phyloP scores from a whole-genome alignment of 495 filamentous ascomycete species.

The Neurospora discreta region DNA sequence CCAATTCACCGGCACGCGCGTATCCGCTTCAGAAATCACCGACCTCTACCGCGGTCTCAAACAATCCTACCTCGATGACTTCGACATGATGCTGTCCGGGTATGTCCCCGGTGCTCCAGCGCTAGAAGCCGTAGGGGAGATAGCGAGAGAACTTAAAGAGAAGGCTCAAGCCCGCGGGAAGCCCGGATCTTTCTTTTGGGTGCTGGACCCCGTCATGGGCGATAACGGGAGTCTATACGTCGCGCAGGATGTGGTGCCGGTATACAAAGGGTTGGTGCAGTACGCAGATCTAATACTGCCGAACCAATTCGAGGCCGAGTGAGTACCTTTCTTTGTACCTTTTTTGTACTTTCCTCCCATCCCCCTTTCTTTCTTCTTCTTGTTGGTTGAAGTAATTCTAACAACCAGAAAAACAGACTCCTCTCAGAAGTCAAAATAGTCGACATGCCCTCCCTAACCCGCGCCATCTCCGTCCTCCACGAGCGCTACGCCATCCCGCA shows the following conservation, averaged over 20 bases:
- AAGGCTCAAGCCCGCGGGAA: constrained; percentile 39
- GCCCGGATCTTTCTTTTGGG: constrained; percentile 85
- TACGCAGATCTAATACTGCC: constrained; percentile 88
- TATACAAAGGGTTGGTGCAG: constrained; percentile 67
- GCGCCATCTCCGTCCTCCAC: constrained; percentile 71
- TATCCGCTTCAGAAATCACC: constrained; percentile 71
- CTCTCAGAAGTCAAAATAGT: constrained; percentile 76
- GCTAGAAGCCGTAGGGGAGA: constrained; percentile 72
- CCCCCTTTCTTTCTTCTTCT: neutral
- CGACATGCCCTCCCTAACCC: constrained; percentile 56
- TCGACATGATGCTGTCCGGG: constrained; percentile 86
- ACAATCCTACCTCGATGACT: constrained; percentile 69
- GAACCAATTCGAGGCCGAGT: constrained; percentile 98
- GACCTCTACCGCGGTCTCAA: constrained; percentile 76
- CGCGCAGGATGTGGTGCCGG: constrained; percentile 74
- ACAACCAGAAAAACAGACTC: constrained; percentile 40
- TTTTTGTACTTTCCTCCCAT: neutral
- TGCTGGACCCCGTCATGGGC: constrained; percentile 98
- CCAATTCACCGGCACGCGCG: constrained; percentile 71
- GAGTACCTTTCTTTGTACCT: constrained; percentile 57
- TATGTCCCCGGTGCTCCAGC: constrained; percentile 80
- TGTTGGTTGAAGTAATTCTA: neutral
- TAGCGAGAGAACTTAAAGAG: constrained; percentile 66
- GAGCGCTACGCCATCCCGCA: constrained; percentile 68
- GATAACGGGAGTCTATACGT: constrained; percentile 89